Conservation (phyloP, 495 filamentous ascomycete genomes). For the Thozetella sp. region DNA sequence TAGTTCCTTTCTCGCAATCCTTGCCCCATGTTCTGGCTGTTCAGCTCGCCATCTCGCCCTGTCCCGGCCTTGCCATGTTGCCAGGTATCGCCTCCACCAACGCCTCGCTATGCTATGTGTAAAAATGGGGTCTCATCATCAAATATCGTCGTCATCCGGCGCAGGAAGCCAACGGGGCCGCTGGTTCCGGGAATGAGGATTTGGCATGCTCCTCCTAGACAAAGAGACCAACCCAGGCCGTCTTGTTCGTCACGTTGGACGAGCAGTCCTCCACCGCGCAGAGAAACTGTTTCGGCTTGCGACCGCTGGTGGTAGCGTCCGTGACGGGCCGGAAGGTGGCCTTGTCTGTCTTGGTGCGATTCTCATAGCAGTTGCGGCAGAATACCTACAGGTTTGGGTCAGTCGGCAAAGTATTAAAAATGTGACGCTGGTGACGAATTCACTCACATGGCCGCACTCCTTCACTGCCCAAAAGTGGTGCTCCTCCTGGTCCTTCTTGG, state of each 20-base stretch:
- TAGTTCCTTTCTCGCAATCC: too few species aligned
- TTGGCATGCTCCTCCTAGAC: conserved; percentile 17
- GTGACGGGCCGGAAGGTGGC: conserved; percentile 5
- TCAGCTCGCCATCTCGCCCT: too few species aligned
- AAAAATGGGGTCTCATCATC: too few species aligned
- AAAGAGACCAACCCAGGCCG: conserved; percentile 49
- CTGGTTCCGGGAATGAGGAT: not conserved
- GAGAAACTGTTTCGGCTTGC: conserved; percentile 21
- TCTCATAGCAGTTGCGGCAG: conserved; percentile 44
- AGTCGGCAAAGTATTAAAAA: not conserved
- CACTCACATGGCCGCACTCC: conserved; percentile 48
- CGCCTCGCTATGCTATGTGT: not conserved
- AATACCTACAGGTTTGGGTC: conserved; percentile 36
- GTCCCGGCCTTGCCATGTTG: not conserved
- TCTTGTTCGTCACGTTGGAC: conserved; percentile 33
- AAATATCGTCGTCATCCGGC: too few species aligned
- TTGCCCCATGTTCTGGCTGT: too few species aligned
- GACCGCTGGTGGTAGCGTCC: conserved; percentile 13
- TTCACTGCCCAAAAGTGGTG: conserved; percentile 54
- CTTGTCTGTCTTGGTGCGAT: conserved; percentile 20
- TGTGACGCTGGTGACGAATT: not conserved
- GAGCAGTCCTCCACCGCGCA: conserved; percentile 46
- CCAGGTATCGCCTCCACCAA: not conserved
- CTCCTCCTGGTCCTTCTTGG: conserved; percentile 41
- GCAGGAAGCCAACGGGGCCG: too few species aligned